phyloP scores from a whole-genome alignment of 1,284 basidiomycete genomes.

The Apiotrichum laibachii region DNA sequence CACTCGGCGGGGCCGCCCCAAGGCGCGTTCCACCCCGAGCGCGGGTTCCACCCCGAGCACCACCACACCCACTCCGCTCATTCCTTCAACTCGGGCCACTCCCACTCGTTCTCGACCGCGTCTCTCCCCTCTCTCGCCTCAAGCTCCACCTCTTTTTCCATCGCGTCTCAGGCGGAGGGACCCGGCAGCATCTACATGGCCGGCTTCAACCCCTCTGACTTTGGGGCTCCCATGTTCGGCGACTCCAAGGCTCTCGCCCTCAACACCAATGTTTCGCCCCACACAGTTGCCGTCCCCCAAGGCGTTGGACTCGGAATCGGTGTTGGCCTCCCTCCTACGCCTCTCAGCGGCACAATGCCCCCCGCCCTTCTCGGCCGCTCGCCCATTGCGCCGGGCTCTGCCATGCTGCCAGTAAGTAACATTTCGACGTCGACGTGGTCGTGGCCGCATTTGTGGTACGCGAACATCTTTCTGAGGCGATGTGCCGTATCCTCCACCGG shows the following conservation, averaged over 20 bases:
- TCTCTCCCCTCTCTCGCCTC: constrained; percentile 24
- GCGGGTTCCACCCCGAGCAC: constrained; percentile 9
- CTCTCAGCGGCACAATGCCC: constrained; percentile 10
- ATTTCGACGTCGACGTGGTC: not conserved
- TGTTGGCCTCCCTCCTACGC: constrained; percentile 9
- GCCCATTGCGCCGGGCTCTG: constrained; percentile 4
- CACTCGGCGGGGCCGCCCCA: constrained; percentile 2
- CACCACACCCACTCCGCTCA: constrained; percentile 5
- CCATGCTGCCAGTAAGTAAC: constrained; percentile 12
- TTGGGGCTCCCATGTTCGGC: constrained; percentile 5
- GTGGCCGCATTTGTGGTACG: no score
- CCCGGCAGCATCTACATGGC: constrained; percentile 9
- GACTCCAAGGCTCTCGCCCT: constrained; percentile 8
- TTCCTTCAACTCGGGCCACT: constrained; percentile 12
- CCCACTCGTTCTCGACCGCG: constrained; percentile 22
- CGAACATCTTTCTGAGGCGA: not conserved
- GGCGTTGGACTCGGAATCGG: constrained; percentile 13
- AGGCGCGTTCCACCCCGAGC: constrained; percentile 7
- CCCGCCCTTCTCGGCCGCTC: constrained; percentile 16
- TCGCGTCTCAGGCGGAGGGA: constrained; percentile 13
- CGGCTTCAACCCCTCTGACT: constrained; percentile 10
- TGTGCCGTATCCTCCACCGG: not conserved
- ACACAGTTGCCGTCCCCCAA: not conserved
- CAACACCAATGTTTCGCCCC: constrained; percentile 1
- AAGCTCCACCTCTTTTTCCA: constrained; percentile 19